A percentile compares a stretch with the other conserved stretches of the same genome.
These are phyloP conservation scores for Jacaranda copaia DNA, from an alignment of 257 asterid genomes.

Conservation along the genomic window DNA sequence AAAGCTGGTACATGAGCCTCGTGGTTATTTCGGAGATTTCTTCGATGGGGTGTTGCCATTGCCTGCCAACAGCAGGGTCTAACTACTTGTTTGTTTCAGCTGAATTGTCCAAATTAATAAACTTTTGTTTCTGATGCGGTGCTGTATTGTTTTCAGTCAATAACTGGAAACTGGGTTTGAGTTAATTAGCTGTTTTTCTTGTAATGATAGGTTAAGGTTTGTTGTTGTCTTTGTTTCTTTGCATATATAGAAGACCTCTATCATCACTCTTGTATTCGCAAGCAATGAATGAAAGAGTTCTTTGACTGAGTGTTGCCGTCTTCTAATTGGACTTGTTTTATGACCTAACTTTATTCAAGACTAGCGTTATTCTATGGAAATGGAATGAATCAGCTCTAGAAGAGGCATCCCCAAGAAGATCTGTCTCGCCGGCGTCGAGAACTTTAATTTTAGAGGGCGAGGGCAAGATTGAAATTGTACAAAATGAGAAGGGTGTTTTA, in stretches of 20 bases:
- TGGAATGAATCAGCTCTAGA: too few relatives aligned
- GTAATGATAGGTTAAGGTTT: slow-evolving; percentile 27
- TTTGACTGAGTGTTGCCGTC: slow-evolving; percentile 3
- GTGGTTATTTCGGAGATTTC: slow-evolving; percentile 98
- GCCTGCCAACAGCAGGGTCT: slow-evolving; percentile 93
- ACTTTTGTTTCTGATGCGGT: background rate
- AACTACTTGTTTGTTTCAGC: slow-evolving; percentile 23
- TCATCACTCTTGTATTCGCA: background rate
- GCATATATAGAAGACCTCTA: background rate
- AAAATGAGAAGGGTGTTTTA: too few relatives aligned
- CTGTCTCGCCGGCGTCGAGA: too few relatives aligned
- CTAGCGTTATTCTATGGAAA: too few relatives aligned
- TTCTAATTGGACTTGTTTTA: background rate
- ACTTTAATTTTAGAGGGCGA: too few relatives aligned
- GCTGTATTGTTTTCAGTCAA: slow-evolving; percentile 20
- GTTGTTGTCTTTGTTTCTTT: background rate
- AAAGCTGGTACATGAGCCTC: slow-evolving; percentile 95
- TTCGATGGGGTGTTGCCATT: slow-evolving; percentile 95
- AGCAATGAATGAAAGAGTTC: slow-evolving; percentile 14
- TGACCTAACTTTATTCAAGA: too few relatives aligned
- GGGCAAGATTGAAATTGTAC: too few relatives aligned
- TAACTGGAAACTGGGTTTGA: slow-evolving; percentile 22
- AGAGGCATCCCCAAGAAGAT: too few relatives aligned
- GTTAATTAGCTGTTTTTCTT: slow-evolving; percentile 21
- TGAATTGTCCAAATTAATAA: background rate